Conservation (phyloP, 176 grass and related monocot genomes). For the Aegilops longissima region DNA sequence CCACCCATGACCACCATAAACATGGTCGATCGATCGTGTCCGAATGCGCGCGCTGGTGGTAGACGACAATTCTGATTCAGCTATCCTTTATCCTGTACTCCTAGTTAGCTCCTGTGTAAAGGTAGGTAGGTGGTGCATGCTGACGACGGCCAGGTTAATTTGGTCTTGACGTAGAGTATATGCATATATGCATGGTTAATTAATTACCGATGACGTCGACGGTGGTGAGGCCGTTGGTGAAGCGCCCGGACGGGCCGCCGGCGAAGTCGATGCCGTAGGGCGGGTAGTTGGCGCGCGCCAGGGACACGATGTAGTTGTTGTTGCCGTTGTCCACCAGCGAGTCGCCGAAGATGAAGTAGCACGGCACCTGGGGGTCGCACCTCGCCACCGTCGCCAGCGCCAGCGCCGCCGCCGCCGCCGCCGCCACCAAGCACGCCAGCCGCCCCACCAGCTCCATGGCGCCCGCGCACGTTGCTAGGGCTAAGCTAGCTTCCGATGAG, state of each 20-base stretch:
- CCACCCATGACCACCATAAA: background rate
- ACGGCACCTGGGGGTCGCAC: slow-evolving; percentile 79
- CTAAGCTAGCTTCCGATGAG: background rate
- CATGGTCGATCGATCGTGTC: background rate
- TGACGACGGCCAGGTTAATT: background rate
- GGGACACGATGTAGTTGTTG: slow-evolving; percentile 91
- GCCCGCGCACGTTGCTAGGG: background rate
- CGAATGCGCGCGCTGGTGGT: background rate
- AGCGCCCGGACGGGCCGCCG: slow-evolving; percentile 57
- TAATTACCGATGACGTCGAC: slow-evolving; percentile 81
- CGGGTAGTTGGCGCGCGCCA: slow-evolving; percentile 82
- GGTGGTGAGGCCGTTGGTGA: slow-evolving; percentile 92
- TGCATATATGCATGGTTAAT: too few relatives aligned
- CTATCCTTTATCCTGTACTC: background rate
- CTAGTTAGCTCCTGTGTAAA: background rate
- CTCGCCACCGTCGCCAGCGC: slow-evolving; percentile 34
- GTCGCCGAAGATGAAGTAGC: slow-evolving; percentile 99
- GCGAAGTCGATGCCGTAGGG: slow-evolving; percentile 98
- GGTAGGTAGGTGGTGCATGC: background rate
- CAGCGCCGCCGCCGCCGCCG: background rate
- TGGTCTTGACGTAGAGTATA: background rate
- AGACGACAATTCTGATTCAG: background rate
- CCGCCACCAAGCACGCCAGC: slow-evolving; percentile 18
- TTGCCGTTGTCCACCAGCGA: slow-evolving; percentile 99
- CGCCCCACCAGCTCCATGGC: slow-evolving; percentile 36